Evolutionary conservation across 345 rosid genomes (phyloP), one percentile per base, ranked within the genome.

Genomic region (Erysimum cheiranthoides): DNA sequence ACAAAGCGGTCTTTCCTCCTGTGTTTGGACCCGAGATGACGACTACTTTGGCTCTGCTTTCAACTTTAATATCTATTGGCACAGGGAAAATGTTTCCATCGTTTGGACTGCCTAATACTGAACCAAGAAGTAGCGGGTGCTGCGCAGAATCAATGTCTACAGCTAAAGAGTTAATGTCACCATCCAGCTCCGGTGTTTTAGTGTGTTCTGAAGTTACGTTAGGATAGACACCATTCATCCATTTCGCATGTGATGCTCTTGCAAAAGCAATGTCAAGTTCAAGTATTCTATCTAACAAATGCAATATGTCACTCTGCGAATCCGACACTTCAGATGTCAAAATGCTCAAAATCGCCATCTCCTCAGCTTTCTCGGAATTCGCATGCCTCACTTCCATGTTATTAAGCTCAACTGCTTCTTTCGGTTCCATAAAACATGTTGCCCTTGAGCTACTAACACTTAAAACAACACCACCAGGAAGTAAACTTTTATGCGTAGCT

Each of bases 1-100:
- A 88, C 18, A 96, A 86, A 57, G 98, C 98, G 5, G 97, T 94
- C 86, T 94, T 94, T 21, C 98, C 98, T 65, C 98, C 96, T 8
- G 96, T 88, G 76, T 94, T 94, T 61, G 97, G 98, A 58, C 98
- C 98, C 10, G 97, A 89, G 68, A 94, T 87, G 74, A 94, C 80
- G 30, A 90, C 92, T 73, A 94, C 96, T 79, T 88, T 86, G 58
- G 84, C 86, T 73, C 86, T 85, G 71, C 53, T 34, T 61, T 81
- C 70, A 73, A 94, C 86, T 82, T 92, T 94, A 70, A 90, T 89
- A 78, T 87, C 90, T 82, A 94, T 76, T 9, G 97, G 98, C 78
- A 90, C 90, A 77, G 97, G 97, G 71, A 81, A 89, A 70, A 66
- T 82, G 68, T 78, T 64, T 57, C 65, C 63, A 46, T 56, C 82